These are phyloP conservation scores for Fraxinus angustifolia DNA, from an alignment of 305 asterid species.

Conservation along the genomic window DNA sequence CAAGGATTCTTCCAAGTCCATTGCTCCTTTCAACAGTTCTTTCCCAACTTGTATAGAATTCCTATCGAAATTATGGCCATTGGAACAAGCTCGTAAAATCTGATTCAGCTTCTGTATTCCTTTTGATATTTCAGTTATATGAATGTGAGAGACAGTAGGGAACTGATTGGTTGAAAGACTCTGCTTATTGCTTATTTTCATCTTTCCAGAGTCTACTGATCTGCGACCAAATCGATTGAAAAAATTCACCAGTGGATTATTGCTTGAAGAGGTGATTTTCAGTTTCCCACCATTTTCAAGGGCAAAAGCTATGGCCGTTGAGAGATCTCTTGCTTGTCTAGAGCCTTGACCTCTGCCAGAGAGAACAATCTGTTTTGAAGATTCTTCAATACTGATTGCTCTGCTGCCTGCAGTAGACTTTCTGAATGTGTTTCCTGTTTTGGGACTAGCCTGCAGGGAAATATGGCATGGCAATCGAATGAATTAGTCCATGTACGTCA, in stretches of 20 bases:
- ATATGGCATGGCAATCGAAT: background rate
- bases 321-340: constrained; percentile 47
- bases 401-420: constrained; percentile 34
- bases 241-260: constrained; percentile 53
- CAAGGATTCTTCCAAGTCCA: constrained; percentile 68
- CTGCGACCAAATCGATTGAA: constrained; percentile 64
- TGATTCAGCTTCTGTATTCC: constrained; percentile 72
- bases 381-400: constrained; percentile 36
- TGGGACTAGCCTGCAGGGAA: constrained; percentile 32
- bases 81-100: constrained; percentile 55
- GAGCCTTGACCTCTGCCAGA: constrained; percentile 47
- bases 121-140: constrained; percentile 59
- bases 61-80: constrained; percentile 51
- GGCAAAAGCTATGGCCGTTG: constrained; percentile 66
- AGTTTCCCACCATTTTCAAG: constrained; percentile 61
- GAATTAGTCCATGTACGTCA: background rate
- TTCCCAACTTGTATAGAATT: constrained; percentile 60
- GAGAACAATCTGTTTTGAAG: constrained; percentile 64
- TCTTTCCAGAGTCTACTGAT: constrained; percentile 43
- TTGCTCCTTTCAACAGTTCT: constrained; percentile 68
- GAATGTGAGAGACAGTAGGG: constrained; percentile 54
- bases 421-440: constrained; percentile 34
- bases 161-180: constrained; percentile 29
- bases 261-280: constrained; percentile 43
- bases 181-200: constrained; percentile 23